These are phyloP conservation scores for Carpinus viminea DNA, from an alignment of 306 rosid species.

Conservation along the genomic window DNA sequence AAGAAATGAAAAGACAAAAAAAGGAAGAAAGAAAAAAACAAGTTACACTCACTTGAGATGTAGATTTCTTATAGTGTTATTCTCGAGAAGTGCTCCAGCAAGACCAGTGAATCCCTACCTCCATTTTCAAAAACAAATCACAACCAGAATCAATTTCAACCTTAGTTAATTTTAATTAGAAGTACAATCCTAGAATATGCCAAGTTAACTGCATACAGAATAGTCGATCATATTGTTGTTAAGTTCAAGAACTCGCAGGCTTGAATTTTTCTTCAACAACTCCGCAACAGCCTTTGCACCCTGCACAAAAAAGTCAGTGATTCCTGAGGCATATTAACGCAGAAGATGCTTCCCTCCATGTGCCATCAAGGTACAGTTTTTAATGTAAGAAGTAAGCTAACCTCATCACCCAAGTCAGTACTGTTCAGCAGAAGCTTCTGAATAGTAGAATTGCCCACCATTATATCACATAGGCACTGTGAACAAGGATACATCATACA, in stretches of 20 bases:
- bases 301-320: slow-evolving; percentile 44
- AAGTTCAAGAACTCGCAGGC: slow-evolving; percentile 76
- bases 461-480: slow-evolving; percentile 76
- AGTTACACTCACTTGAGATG: slow-evolving; percentile 75
- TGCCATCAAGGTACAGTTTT: slow-evolving; percentile 10
- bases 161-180: slow-evolving; percentile 8
- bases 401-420: slow-evolving; percentile 95
- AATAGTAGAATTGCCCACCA: slow-evolving; percentile 72
- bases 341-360: slow-evolving; percentile 10
- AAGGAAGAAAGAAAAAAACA: slow-evolving; percentile 19
- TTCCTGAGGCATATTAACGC: slow-evolving; percentile 26
- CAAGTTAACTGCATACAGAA: slow-evolving; percentile 64
- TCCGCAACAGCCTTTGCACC: slow-evolving; percentile 93
- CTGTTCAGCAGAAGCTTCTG: slow-evolving; percentile 90
- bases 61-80: slow-evolving; percentile 64
- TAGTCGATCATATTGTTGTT: slow-evolving; percentile 93
- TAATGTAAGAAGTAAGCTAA: slow-evolving; percentile 41
- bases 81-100: slow-evolving; percentile 92
- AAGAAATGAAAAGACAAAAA: neutral
- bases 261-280: slow-evolving; percentile 83
- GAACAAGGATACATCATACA: slow-evolving; percentile 35
- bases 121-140: slow-evolving; percentile 50
- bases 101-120: slow-evolving; percentile 94
- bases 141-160: slow-evolving; percentile 28
- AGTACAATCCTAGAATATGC: slow-evolving; percentile 23